These are phyloP conservation scores for Barnettozyma sp. DNA, from an alignment of 805 yeast genomes.

Conservation along the genomic window DNA sequence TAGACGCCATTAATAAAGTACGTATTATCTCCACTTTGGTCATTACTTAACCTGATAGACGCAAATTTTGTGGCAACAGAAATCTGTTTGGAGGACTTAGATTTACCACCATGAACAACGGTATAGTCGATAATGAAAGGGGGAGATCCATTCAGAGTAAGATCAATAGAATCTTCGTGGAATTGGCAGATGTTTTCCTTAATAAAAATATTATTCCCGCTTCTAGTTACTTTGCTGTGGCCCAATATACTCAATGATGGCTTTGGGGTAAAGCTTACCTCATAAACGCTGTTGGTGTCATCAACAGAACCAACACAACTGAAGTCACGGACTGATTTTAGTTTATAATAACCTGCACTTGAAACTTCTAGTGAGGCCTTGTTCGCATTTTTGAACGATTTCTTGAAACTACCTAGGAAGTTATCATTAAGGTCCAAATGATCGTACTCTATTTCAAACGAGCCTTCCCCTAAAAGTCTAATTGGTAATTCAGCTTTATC, in stretches of 20 bases:
- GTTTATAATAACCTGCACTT: conserved; percentile 42
- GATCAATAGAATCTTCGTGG: conserved; percentile 40
- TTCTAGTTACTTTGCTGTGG: conserved; percentile 23
- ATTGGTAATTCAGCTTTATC: conserved; percentile 53
- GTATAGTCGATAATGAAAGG: conserved; percentile 69
- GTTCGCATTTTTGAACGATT: conserved; percentile 16
- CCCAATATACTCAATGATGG: conserved; percentile 38
- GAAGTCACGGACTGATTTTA: conserved; percentile 41
- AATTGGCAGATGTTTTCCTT: conserved; percentile 42
- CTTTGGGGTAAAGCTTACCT: conserved; percentile 37
- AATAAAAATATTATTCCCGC: conserved; percentile 23
- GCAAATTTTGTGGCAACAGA: conserved; percentile 50
- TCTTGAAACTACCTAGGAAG: conserved; percentile 19
- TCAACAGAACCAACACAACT: conserved; percentile 44
- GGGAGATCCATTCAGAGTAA: conserved; percentile 48
- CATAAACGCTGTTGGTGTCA: conserved; percentile 27
- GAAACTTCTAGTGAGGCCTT: conserved; percentile 32
- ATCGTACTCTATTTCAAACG: conserved; percentile 36
- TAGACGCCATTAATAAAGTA: conserved; percentile 55
- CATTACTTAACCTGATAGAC: conserved; percentile 37
- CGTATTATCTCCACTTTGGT: conserved; percentile 52
- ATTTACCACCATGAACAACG: conserved; percentile 52
- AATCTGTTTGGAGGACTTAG: conserved; percentile 28
- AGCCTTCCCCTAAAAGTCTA: conserved; percentile 49
- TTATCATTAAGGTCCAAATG: conserved; percentile 26